phyloP scores from a whole-genome alignment of 106 monocot genomes.

The Posidonia australis region DNA sequence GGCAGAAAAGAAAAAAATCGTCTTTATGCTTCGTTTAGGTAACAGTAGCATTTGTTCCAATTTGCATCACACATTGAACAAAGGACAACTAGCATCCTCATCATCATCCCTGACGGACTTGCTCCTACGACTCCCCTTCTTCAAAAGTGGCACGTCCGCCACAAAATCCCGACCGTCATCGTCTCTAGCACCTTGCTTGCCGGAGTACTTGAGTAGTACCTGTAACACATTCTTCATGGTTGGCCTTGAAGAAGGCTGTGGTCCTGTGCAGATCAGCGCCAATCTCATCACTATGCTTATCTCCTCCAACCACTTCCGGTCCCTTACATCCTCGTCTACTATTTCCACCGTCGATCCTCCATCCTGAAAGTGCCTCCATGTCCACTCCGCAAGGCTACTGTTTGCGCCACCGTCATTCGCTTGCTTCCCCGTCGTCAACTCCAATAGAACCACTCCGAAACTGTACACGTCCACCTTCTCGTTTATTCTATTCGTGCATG shows the following conservation, averaged over 20 bases:
- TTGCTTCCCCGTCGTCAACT: constrained; percentile 54
- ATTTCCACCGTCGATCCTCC: not conserved
- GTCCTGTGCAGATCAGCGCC: constrained; percentile 13
- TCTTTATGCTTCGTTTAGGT: no score
- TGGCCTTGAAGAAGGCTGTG: constrained; percentile 2
- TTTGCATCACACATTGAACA: constrained; percentile 24
- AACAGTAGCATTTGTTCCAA: no score
- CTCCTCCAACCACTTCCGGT: not conserved
- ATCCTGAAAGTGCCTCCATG: constrained; percentile 1
- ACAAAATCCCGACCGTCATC: not conserved
- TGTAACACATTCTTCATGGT: constrained; percentile 11
- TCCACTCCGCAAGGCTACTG: constrained; percentile 16
- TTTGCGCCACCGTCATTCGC: constrained; percentile 34
- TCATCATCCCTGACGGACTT: not conserved
- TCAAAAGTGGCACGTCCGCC: not conserved
- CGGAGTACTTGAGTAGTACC: constrained; percentile 7
- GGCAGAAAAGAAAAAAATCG: no score
- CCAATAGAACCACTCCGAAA: constrained; percentile 84
- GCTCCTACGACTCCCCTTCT: not conserved
- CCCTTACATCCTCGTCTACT: not conserved
- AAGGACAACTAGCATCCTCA: constrained; percentile 5
- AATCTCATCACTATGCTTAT: constrained; percentile 5
- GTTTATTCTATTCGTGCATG: constrained; percentile 35
- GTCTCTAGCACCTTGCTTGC: not conserved
- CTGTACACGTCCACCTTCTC: constrained; percentile 76